These are phyloP conservation scores for Botrytis cinerea DNA, from an alignment of 2,329 filamentous ascomycete species.

Conservation along the genomic window DNA sequence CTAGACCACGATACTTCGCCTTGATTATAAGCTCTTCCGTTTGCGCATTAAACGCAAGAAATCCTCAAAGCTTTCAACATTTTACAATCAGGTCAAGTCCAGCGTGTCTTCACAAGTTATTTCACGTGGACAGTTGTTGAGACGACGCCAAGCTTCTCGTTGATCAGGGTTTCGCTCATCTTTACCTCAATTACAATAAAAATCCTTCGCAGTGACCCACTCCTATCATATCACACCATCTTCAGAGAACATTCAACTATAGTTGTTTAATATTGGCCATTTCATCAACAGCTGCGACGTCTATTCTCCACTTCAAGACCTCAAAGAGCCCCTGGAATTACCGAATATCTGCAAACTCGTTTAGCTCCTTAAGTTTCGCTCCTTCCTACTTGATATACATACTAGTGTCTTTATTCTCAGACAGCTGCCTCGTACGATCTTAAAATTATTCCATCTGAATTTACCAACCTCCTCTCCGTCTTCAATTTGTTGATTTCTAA, in stretches of 20 bases:
- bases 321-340: background rate
- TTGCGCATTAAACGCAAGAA: background rate
- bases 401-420: background rate
- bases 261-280: background rate
- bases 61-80: background rate
- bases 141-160: background rate
- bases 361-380: background rate
- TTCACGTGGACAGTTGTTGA: background rate
- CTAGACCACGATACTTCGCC: no score
- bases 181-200: background rate
- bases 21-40: background rate
- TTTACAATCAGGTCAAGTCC: background rate
- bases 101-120: background rate
- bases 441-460: background rate
- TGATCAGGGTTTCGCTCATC: background rate
- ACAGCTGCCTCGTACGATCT: background rate
- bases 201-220: background rate
- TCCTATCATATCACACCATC: background rate
- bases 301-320: background rate
- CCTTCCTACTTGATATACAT: background rate
- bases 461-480: background rate
- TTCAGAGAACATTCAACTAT: background rate
- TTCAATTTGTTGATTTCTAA: background rate
- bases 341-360: background rate
- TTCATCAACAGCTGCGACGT: background rate